Percentiles rank a stretch among this genome's conserved stretches.
Conservation (phyloP, 768 basidiomycete species). For the Suillus subluteus region DNA sequence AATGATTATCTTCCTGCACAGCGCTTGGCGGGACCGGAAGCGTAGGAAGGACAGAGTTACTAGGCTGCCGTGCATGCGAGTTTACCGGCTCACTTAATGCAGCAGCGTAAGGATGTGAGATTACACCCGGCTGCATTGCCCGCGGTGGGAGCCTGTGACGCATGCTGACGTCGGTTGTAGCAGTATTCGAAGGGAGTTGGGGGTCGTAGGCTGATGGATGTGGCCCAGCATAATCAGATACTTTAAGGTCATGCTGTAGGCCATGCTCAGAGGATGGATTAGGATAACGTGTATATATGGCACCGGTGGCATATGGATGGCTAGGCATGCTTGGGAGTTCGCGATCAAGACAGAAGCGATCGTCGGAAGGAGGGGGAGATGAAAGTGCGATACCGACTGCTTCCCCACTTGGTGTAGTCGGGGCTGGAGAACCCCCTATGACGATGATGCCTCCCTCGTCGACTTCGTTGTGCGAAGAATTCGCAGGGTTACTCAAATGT, state of each 20-base stretch:
- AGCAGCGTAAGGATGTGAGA: slow-evolving; percentile 52
- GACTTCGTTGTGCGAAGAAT: background rate
- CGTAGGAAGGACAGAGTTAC: background rate
- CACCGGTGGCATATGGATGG: slow-evolving; percentile 42
- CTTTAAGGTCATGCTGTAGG: slow-evolving; percentile 23
- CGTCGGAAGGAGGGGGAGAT: slow-evolving; percentile 34
- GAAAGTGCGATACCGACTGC: slow-evolving; percentile 50
- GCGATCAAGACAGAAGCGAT: slow-evolving; percentile 16
- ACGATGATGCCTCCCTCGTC: slow-evolving; percentile 11
- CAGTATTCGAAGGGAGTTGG: slow-evolving; percentile 18
- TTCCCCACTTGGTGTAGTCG: slow-evolving; percentile 28
- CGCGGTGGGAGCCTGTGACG: slow-evolving; percentile 43
- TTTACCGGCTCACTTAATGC: slow-evolving; percentile 38
- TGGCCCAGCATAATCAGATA: slow-evolving; percentile 44
- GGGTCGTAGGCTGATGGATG: slow-evolving; percentile 39
- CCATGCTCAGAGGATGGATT: slow-evolving; percentile 1
- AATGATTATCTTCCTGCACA: slow-evolving; percentile 19
- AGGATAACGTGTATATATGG: slow-evolving; percentile 19
- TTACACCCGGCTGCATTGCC: slow-evolving; percentile 30
- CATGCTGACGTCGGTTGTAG: slow-evolving; percentile 34
- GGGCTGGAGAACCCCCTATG: slow-evolving; percentile 34
- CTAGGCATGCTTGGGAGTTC: slow-evolving; percentile 27
- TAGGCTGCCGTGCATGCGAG: slow-evolving; percentile 53
- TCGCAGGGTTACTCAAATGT: slow-evolving; percentile 3
- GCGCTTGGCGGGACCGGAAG: background rate